Conservation (phyloP, 164 flowering plant species). For the Magnolia sinica region DNA sequence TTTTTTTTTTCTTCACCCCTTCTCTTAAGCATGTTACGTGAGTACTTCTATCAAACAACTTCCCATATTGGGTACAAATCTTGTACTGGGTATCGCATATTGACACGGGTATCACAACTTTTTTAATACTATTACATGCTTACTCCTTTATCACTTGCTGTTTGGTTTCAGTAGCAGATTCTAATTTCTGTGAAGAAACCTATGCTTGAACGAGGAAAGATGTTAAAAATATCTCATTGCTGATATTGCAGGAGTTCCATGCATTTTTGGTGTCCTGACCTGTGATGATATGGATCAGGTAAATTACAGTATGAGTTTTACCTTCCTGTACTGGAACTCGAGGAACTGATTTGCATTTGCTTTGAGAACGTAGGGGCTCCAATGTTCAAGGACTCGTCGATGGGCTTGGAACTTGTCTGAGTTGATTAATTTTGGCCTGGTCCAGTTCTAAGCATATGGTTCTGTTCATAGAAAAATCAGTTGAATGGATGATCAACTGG, state of each 20-base stretch:
- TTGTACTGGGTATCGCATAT: neutral
- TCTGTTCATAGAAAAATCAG: neutral
- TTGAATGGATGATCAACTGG: neutral
- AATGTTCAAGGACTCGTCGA: neutral
- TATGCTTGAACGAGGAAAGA: neutral
- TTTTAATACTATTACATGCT: neutral
- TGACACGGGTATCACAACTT: neutral
- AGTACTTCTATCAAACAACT: neutral
- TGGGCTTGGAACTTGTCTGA: neutral
- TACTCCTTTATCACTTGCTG: neutral
- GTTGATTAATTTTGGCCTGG: neutral
- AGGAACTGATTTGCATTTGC: neutral
- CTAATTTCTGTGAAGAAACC: neutral
- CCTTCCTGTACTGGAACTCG: neutral
- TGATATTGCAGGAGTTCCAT: slow-evolving; percentile 74
- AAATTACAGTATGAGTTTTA: slow-evolving; percentile 5
- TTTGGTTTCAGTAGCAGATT: neutral
- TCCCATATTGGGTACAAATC: neutral
- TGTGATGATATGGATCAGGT: slow-evolving; percentile 98
- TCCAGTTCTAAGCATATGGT: neutral
- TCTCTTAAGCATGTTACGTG: too few species aligned
- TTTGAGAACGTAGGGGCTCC: neutral
- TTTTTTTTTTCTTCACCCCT: too few species aligned
- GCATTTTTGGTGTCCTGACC: slow-evolving; percentile 90
- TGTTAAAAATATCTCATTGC: slow-evolving; percentile 2